Conservation (phyloP, 2,329 filamentous ascomycete genomes). For the Fusarium oxysporum region DNA sequence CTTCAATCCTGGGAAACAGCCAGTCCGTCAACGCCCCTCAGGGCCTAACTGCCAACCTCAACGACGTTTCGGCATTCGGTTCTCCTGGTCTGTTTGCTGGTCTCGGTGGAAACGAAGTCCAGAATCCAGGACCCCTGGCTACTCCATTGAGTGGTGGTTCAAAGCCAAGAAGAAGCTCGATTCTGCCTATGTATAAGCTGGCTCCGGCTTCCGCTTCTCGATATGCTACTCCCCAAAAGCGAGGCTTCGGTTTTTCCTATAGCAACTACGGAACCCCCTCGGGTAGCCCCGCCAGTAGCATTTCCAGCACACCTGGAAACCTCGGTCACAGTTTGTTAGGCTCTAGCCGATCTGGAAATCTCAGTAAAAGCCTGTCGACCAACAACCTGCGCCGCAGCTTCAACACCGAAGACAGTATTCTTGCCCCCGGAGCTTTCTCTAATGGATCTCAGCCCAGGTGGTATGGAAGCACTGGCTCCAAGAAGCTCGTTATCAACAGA, state of each 20-base stretch:
- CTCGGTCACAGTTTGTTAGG: slow-evolving; percentile 73
- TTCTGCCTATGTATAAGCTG: slow-evolving; percentile 87
- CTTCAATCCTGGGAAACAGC: slow-evolving; percentile 70
- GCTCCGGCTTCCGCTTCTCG: slow-evolving; percentile 84
- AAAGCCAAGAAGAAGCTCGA: slow-evolving; percentile 81
- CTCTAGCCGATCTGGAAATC: slow-evolving; percentile 74
- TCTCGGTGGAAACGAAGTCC: slow-evolving; percentile 70
- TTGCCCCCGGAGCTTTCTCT: slow-evolving; percentile 87
- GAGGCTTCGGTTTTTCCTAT: slow-evolving; percentile 92
- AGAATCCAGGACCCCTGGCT: slow-evolving; percentile 87
- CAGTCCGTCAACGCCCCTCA: slow-evolving; percentile 66
- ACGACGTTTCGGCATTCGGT: slow-evolving; percentile 89
- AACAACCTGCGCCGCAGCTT: slow-evolving; percentile 87
- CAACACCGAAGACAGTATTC: slow-evolving; percentile 85
- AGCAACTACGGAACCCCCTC: slow-evolving; percentile 88
- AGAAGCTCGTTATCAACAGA: slow-evolving; percentile 93
- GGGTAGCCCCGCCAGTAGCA: slow-evolving; percentile 73
- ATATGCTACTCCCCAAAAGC: slow-evolving; percentile 84
- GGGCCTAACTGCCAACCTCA: slow-evolving; percentile 80
- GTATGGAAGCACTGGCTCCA: slow-evolving; percentile 77
- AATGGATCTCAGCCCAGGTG: slow-evolving; percentile 72
- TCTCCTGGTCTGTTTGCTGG: slow-evolving; percentile 87
- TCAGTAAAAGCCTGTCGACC: slow-evolving; percentile 89
- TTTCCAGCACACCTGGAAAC: slow-evolving; percentile 74
- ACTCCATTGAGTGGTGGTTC: slow-evolving; percentile 83